These are phyloP conservation scores for Neodidymelliopsis sp. DNA, from an alignment of 2,329 filamentous ascomycete species.

Conservation along the genomic window DNA sequence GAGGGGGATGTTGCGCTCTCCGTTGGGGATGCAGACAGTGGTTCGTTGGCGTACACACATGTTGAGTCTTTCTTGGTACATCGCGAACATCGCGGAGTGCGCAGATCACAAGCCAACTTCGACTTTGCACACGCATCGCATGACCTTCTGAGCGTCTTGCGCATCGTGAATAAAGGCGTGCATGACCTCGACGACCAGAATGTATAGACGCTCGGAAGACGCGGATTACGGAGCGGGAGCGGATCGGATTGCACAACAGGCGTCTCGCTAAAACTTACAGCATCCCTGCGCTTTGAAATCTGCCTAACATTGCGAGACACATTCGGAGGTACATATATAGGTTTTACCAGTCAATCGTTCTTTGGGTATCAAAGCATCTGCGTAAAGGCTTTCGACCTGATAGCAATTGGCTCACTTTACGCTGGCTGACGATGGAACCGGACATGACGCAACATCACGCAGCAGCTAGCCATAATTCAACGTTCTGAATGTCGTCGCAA, in stretches of 20 bases:
- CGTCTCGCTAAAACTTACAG: slow-evolving; percentile 12
- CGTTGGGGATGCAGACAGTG: slow-evolving; percentile 40
- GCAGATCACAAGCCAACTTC: slow-evolving; percentile 65
- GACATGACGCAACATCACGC: too few relatives aligned
- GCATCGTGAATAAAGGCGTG: slow-evolving; percentile 51
- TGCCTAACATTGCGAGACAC: too few relatives aligned
- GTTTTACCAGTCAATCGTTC: too few relatives aligned
- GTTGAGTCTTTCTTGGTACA: slow-evolving; percentile 58
- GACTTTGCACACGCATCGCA: slow-evolving; percentile 64
- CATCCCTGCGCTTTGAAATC: too few relatives aligned
- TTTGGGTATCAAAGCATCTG: too few relatives aligned
- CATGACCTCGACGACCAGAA: slow-evolving; percentile 12
- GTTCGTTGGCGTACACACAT: slow-evolving; percentile 64
- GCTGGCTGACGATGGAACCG: too few relatives aligned
- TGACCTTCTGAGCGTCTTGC: slow-evolving; percentile 63
- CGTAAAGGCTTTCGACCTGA: too few relatives aligned
- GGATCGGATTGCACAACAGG: slow-evolving; percentile 12
- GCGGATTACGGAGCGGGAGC: slow-evolving; percentile 12
- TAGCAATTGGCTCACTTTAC: too few relatives aligned
- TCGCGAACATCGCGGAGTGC: slow-evolving; percentile 62
- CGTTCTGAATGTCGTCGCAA: too few relatives aligned
- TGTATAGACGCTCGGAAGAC: slow-evolving; percentile 2
- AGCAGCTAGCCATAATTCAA: too few relatives aligned
- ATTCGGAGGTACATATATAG: too few relatives aligned
- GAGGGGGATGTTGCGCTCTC: slow-evolving; percentile 29